Percentiles rank a stretch among this genome's conserved stretches.
Evolutionary conservation across 495 filamentous ascomycete species (phyloP).

Genomic region (Penicillium psychrofluorescens): DNA sequence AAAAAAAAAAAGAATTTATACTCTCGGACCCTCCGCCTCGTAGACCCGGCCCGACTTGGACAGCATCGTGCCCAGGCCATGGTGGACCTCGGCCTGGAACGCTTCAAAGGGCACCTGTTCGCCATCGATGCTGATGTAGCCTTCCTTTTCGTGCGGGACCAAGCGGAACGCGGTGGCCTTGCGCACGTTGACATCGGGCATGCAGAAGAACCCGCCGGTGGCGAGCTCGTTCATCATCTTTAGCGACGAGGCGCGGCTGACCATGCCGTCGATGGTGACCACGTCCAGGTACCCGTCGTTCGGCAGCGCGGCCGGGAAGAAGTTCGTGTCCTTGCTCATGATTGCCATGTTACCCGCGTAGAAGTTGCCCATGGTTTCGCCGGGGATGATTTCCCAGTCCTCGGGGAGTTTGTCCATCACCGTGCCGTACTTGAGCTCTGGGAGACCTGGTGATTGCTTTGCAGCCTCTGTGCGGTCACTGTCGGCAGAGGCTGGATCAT

Average conservation of each 20-base stretch:
- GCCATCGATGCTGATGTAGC: conserved; percentile 92
- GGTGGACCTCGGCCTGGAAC: conserved; percentile 86
- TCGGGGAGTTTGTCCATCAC: conserved; percentile 66
- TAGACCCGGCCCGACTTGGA: conserved; percentile 63
- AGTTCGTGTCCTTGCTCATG: conserved; percentile 79
- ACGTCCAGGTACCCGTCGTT: conserved; percentile 84
- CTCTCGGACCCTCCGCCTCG: conserved; percentile 55
- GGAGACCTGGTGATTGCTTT: conserved; percentile 48
- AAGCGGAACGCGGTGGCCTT: conserved; percentile 82
- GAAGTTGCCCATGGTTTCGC: conserved; percentile 81
- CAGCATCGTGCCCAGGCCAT: conserved; percentile 75
- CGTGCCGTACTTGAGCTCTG: conserved; percentile 69
- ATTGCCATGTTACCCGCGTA: conserved; percentile 93
- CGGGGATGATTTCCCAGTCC: conserved; percentile 64
- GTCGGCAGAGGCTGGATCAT: conserved; percentile 6
- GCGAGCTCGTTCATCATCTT: conserved; percentile 64
- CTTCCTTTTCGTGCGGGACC: conserved; percentile 59
- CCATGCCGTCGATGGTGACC: conserved; percentile 69
- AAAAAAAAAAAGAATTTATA: conserved; percentile 7
- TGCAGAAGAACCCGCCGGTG: conserved; percentile 67
- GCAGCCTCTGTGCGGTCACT: conserved; percentile 15
- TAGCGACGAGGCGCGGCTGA: conserved; percentile 55
- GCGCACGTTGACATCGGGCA: conserved; percentile 65
- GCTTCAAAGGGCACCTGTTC: conserved; percentile 78
- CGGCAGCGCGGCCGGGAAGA: conserved; percentile 81